These are phyloP conservation scores for Biscogniauxia marginata DNA, from an alignment of 2,329 filamentous ascomycete genomes.

Conservation along the genomic window DNA sequence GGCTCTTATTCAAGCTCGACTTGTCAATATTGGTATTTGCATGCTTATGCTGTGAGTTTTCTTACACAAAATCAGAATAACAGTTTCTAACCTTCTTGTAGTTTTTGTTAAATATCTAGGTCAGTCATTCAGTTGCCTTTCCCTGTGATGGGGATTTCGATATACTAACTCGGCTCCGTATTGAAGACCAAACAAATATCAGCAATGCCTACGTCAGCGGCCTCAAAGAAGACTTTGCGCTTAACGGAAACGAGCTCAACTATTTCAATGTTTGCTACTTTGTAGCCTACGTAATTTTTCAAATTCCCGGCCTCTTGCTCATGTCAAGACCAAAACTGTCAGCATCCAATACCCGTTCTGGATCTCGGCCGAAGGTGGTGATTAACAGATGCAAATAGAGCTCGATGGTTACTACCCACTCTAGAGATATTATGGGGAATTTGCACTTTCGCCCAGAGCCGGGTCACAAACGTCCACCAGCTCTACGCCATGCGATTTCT, in stretches of 20 bases:
- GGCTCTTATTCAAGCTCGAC: slow-evolving; percentile 35
- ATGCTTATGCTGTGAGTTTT: slow-evolving; percentile 33
- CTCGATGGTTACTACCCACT: slow-evolving; percentile 32
- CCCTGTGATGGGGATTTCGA: not conserved
- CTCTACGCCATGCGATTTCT: slow-evolving; percentile 33
- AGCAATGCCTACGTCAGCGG: slow-evolving; percentile 40
- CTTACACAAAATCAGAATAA: not conserved
- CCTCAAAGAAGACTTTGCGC: slow-evolving; percentile 38
- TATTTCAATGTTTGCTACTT: slow-evolving; percentile 42
- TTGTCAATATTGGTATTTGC: slow-evolving; percentile 33
- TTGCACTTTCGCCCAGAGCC: slow-evolving; percentile 31
- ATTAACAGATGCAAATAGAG: slow-evolving; percentile 8
- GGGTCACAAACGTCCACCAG: slow-evolving; percentile 30
- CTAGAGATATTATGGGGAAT: slow-evolving; percentile 34
- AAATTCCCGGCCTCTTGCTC: slow-evolving; percentile 33
- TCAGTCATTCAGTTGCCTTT: slow-evolving; percentile 6
- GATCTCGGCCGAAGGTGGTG: not conserved
- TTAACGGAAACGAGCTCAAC: slow-evolving; percentile 40
- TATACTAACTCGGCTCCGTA: not conserved
- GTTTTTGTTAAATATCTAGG: slow-evolving; percentile 36
- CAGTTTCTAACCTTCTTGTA: slow-evolving; percentile 6
- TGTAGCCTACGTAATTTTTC: slow-evolving; percentile 38
- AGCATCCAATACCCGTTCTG: slow-evolving; percentile 5
- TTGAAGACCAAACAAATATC: slow-evolving; percentile 33
- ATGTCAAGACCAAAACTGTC: slow-evolving; percentile 31